Evolutionary conservation across 2,329 filamentous ascomycete genomes (phyloP).

Genomic region (Sphaerulina vaccinii): DNA sequence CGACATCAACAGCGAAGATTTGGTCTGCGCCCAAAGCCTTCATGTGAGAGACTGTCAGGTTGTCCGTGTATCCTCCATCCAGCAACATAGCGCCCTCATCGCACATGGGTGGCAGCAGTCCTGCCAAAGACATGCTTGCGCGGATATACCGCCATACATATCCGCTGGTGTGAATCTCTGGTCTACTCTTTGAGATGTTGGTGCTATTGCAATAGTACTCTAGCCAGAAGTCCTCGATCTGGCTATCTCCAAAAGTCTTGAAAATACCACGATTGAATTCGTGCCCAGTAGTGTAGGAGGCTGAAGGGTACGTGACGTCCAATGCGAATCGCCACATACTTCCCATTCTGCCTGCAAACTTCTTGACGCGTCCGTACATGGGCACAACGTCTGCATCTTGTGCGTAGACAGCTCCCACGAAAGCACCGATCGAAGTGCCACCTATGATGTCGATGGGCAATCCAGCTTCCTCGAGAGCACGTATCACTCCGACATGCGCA

Average conservation of each 20-base stretch:
- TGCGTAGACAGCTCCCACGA: conserved; percentile 92
- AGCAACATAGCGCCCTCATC: conserved; percentile 96
- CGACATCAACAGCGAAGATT: conserved; percentile 95
- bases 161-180: conserved; percentile 90
- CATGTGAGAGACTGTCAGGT: conserved; percentile 96
- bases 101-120: conserved; percentile 86
- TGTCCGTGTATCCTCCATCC: conserved; percentile 96
- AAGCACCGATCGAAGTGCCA: conserved; percentile 92
- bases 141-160: conserved; percentile 98
- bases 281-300: conserved; percentile 95
- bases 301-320: conserved; percentile 92
- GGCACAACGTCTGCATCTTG: conserved; percentile 95
- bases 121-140: conserved; percentile 94
- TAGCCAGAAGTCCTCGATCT: conserved; percentile 99
- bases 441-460: conserved; percentile 95
- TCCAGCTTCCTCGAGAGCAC: conserved; percentile 90
- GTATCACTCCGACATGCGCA: conserved; percentile 88
- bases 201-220: conserved; percentile 99
- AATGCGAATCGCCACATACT: conserved; percentile 98
- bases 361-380: conserved; percentile 95
- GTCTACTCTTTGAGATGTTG: conserved; percentile 91
- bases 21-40: conserved; percentile 88
- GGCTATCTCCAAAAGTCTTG: conserved; percentile 94
- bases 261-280: conserved; percentile 99
- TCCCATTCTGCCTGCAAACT: conserved; percentile 97